Base-by-base conservation (phyloP, 352 stramenopile species). In the Poterioochromonas sp. region DNA sequence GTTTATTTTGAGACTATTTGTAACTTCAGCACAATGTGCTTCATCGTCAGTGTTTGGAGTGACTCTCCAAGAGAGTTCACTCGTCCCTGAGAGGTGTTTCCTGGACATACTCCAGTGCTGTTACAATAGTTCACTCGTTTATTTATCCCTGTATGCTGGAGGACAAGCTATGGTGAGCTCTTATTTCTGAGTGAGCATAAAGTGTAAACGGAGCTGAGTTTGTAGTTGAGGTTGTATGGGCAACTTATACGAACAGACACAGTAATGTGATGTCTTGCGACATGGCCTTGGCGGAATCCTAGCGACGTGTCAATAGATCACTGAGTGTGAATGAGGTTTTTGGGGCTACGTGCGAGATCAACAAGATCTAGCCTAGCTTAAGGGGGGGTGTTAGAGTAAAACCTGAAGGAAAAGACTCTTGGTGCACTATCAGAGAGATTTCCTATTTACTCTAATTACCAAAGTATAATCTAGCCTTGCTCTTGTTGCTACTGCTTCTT, bases 21-120 rank as follows among this genome's bases (percentile, higher is more conserved):
- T 73, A 49, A 73, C 63, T 73, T 73, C 63, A 73, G 63, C 63
- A 73, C 63, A 73, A 73, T 73, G 63, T 73, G 63, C 63, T 73
- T 73, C 37, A 73, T 73, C 63, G 63, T 73, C 63, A 73, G 37
- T 73, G 63, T 73, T n/a, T 15, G 63, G 63, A 73, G 63, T 73
- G 63, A 73, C 63, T 73, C 32, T 73, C 63, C 63, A 73, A 35
- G 63, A 73, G 11, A 35, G 63, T 73, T 73, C 63, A 73, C 63
- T 73, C 63, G 63, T 73, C 63, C 63, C 63, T 73, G 63, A 73
- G 37, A 73, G 63, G 37, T 73, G 63, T 73, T 73, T 73, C 63
- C 63, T 73, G 63, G 37, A 73, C 63, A 73, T 73, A 73, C 63
- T 73, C 63, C 63, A 40, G 63, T 40, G 63, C 58, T 73, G 63